Base-by-base conservation (phyloP, 306 rosid species). In the Hippophae gyantsensis region DNA sequence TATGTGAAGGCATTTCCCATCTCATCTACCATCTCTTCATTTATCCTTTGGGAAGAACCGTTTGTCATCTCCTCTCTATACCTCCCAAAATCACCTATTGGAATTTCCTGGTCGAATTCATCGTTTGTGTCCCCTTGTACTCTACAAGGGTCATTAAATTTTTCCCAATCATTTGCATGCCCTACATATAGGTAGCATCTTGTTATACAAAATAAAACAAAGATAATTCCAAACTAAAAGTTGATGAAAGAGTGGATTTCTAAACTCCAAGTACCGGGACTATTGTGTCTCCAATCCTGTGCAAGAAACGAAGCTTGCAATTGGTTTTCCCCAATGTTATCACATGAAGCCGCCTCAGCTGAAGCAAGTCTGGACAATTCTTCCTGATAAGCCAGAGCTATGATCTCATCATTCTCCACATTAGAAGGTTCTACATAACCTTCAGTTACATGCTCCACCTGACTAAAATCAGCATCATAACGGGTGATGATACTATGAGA, bases 371-470 rank as follows among this genome's bases (percentile, higher is more conserved):
- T 78, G 0, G 86, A 69, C 14, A 92, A 55, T 62, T 92, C 99
- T 78, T 85, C 99, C 76, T 85, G 99, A 66, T 76, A 86, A 2
- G 93, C 88, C 1, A 81, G 81, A 56, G 99, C 99, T 71, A 92
- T 79, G 57, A 89, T 84, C 76, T 88, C 99, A 48, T 88, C 99
- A 53, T 70, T 84, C 78, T 83, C 95, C 75, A 82, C 81, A 68
- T 61, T 53, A 9, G 65, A 61, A 14, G 66, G 66, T 72, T 81
- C 86, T 68, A 66, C 71, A 58, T 76, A 85, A 27, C 88, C 95
- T 78, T 92, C 96, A 44, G 62, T 80, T n/a, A 92, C 86, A 64
- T 74, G 78, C 74, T 79, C 85, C 50, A 85, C 84, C 67, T 18
- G 82, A 74, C 93, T 73, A 6, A 65, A 59, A 86, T 86, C 90